phyloP scores from a whole-genome alignment of 2,329 filamentous ascomycete genomes.

The Ophiosphaerella korrae region DNA sequence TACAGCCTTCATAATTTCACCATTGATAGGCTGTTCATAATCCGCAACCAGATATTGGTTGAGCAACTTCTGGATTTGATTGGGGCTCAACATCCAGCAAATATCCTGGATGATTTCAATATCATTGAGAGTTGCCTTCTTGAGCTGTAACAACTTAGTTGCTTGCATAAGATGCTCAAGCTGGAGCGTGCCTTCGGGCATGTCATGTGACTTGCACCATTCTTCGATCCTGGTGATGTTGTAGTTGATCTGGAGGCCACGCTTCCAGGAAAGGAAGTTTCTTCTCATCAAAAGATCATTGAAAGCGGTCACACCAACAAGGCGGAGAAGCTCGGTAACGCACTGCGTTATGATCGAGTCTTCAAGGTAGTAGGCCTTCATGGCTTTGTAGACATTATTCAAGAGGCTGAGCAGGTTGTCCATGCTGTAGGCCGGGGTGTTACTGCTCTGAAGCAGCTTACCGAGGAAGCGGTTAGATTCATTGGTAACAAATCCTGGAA shows the following conservation, averaged over 20 bases:
- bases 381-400: constrained; percentile 97
- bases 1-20: constrained; percentile 99
- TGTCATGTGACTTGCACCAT: constrained; percentile 99
- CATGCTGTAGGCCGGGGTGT: constrained; percentile 97
- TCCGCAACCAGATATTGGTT: constrained; percentile 99
- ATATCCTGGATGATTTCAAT: constrained; percentile 99
- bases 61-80: constrained; percentile 97
- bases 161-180: constrained; percentile 99
- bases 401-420: constrained; percentile 94
- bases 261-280: constrained; percentile 99
- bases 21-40: constrained; percentile 99
- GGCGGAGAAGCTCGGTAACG: constrained; percentile 86
- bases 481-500: constrained; percentile 97
- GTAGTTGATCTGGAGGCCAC: constrained; percentile 98
- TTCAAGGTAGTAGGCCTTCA: constrained; percentile 98
- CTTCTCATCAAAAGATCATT: constrained; percentile 97
- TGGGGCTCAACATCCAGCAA: constrained; percentile 99
- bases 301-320: constrained; percentile 97
- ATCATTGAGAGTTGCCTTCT: constrained; percentile 98
- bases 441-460: constrained; percentile 91
- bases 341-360: constrained; percentile 96
- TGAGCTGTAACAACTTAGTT: constrained; percentile 95
- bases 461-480: constrained; percentile 98
- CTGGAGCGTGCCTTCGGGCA: constrained; percentile 97
- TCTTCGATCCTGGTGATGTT: constrained; percentile 99